Evolutionary conservation across 176 grass and related monocot genomes (phyloP).

Genomic region (Rhipidocladum racemiflorum): DNA sequence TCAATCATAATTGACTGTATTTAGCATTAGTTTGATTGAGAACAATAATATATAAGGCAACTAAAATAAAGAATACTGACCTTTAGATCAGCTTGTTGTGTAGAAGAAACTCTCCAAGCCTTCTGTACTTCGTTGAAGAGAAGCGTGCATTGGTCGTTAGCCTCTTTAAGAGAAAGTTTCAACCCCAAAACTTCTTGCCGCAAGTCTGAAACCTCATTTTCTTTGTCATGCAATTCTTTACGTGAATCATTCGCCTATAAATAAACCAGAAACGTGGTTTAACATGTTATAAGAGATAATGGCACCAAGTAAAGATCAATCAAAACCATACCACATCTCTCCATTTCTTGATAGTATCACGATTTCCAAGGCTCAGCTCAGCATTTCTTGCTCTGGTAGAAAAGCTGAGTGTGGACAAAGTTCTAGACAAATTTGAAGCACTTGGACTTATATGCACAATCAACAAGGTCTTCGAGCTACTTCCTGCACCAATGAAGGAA

Average conservation of each 20-base stretch:
- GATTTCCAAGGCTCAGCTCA: slow-evolving; percentile 95
- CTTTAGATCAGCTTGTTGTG: slow-evolving; percentile 90
- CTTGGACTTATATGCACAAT: slow-evolving; percentile 87
- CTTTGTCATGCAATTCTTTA: slow-evolving; percentile 88
- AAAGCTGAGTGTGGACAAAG: slow-evolving; percentile 84
- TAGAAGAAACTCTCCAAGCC: slow-evolving; percentile 83
- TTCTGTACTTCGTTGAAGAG: slow-evolving; percentile 94
- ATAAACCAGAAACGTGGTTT: slow-evolving; percentile 31
- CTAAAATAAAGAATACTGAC: slow-evolving; percentile 33
- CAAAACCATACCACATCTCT: slow-evolving; percentile 85
- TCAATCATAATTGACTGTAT: neutral
- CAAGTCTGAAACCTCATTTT: slow-evolving; percentile 82
- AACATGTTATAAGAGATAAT: slow-evolving; percentile 2
- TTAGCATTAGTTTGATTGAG: slow-evolving; percentile 18
- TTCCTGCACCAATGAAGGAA: slow-evolving; percentile 51
- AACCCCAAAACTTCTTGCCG: slow-evolving; percentile 69
- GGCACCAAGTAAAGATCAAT: neutral
- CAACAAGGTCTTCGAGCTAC: slow-evolving; percentile 82
- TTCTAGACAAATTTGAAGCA: slow-evolving; percentile 88
- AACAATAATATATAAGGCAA: neutral
- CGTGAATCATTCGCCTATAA: slow-evolving; percentile 96
- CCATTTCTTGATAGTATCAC: slow-evolving; percentile 99
- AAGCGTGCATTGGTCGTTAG: slow-evolving; percentile 78
- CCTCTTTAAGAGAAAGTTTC: slow-evolving; percentile 83
- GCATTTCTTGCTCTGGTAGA: slow-evolving; percentile 91